Base-by-base conservation (phyloP, 2,329 filamentous ascomycete species). In the Immersiporthe knoxdaviesiana region DNA sequence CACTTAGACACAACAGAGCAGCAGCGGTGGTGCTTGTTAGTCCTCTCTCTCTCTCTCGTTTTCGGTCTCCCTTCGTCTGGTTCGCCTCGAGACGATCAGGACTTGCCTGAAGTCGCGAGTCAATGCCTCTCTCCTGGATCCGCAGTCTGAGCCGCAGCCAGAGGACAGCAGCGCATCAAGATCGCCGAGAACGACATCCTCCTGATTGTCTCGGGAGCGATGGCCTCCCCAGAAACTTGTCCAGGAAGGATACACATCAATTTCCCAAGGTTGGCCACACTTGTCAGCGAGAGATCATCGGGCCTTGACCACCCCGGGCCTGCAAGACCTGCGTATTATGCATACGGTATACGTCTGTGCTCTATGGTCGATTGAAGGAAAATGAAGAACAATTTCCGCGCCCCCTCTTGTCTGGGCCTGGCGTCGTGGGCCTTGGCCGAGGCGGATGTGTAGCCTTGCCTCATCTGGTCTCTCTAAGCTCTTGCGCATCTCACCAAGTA, bases 391-490 rank as follows among this genome's bases (percentile, higher is more conserved):
- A 21, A 47, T 47, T 54, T 8, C 52, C 14, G 12, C 12, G 27
- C 24, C 6, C 14, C 35, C 35, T 35, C 35, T 35, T 35, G 35
- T 27, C 52, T 56, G 52, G 50, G 50, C 24, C 50, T n/a, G 50
- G n/a, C n/a, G 50, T 52, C n/a, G 50, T 54, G 50, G 50, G 27
- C 50, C n/a, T 27, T 24, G 24, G 50, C 24, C 11, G 50, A 27
- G n/a, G 8, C 18, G 50, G 24, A 5, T 54, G 50, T 54, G 14
- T 24, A 27, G 18, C 32, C 56, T 37, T 37, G 30, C 41, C 44
- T 58, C 63, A 24, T 59, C 63, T 37, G 50, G 41, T 58, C 35
- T 58, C 35, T 65, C 50, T 7, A 41, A 30, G 37, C 47, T 41
- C 11, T 50, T 32, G 10, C 63, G 27, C 50, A n/a, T 35, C 35